Conservation (phyloP, 805 yeast genomes). For the Teunomyces gatunensis region DNA sequence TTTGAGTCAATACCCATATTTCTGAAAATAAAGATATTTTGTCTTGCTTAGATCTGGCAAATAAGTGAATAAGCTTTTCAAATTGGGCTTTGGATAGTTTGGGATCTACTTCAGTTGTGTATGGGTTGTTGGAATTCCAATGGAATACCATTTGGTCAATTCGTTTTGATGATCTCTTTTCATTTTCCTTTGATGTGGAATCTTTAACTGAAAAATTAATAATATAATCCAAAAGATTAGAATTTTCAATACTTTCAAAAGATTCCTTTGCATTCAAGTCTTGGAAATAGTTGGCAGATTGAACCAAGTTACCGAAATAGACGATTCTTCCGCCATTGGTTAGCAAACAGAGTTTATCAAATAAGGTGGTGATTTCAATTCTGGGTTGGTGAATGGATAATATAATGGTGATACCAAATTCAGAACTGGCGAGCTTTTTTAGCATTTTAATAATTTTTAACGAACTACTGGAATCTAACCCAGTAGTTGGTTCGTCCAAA, state of each 20-base stretch:
- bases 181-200: slow-evolving; percentile 9
- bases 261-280: slow-evolving; percentile 3
- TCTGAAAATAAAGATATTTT: slow-evolving; percentile 19
- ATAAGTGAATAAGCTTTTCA: slow-evolving; percentile 4
- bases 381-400: slow-evolving; percentile 28
- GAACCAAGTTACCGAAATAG: slow-evolving; percentile 20
- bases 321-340: slow-evolving; percentile 25
- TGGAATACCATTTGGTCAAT: slow-evolving; percentile 10
- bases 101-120: not conserved
- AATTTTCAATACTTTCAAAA: not conserved
- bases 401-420: slow-evolving; percentile 22
- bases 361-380: slow-evolving; percentile 19
- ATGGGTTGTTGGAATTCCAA: slow-evolving; percentile 7
- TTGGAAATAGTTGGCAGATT: slow-evolving; percentile 16
- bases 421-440: slow-evolving; percentile 20
- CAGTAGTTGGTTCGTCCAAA: slow-evolving; percentile 29
- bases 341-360: slow-evolving; percentile 24
- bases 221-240: slow-evolving; percentile 11
- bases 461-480: slow-evolving; percentile 25
- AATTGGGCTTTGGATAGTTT: not conserved
- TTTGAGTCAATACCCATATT: slow-evolving; percentile 16
- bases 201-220: slow-evolving; percentile 14
- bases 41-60: slow-evolving; percentile 13
- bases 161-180: slow-evolving; percentile 5
- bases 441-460: slow-evolving; percentile 22